Evolutionary conservation across 2,329 filamentous ascomycete species (phyloP), one percentile per base, ranked within the genome.

Genomic region (Claviceps cyperi): DNA sequence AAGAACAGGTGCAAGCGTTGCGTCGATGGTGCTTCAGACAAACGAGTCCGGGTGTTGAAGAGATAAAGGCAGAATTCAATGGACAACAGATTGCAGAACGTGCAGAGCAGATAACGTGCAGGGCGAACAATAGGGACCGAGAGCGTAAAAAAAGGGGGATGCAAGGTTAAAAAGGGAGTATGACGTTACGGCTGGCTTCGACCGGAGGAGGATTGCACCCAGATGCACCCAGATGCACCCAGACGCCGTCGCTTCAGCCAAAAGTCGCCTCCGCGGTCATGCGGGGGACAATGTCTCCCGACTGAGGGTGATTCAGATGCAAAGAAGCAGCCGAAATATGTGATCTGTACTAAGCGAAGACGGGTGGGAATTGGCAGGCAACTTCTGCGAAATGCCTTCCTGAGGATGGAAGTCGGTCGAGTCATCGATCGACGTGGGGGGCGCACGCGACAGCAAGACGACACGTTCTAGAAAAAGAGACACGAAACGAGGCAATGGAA

Each of bases 351-450:
- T 39, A 36, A 36, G 22, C 6, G 39, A 50, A 46, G 43, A 39
- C 36, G 36, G n/a, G 40, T 46, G 36, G 40, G 43, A 22, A 32
- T 19, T 4, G 32, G n/a, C 35, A 22, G 41, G 24, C 22, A 35
- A 32, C 40, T 43, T 24, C 37, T 46, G 48, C n/a, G 43, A 40
- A 14, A 35, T 50, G 15, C 46, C n/a, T 38, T 39, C 41, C 22
- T 35, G 5, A 22, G 22, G 13, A 39, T 48, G 13, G 38, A 43
- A 21, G 48, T 50, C 48, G 43, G 48, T 50, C 48, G 43, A 46
- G 32, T 43, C 41, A 46, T 40, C 36, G 35, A 44, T 43, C 43
- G 41, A 39, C 21, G n/a, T 46, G 36, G 36, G 11, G 11, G 28
- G 28, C 28, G 36, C 48, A 45, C 22, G 32, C 8, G 17, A 22